Conservation (phyloP, 345 rosid genomes). For the Corchorus olitorius region DNA sequence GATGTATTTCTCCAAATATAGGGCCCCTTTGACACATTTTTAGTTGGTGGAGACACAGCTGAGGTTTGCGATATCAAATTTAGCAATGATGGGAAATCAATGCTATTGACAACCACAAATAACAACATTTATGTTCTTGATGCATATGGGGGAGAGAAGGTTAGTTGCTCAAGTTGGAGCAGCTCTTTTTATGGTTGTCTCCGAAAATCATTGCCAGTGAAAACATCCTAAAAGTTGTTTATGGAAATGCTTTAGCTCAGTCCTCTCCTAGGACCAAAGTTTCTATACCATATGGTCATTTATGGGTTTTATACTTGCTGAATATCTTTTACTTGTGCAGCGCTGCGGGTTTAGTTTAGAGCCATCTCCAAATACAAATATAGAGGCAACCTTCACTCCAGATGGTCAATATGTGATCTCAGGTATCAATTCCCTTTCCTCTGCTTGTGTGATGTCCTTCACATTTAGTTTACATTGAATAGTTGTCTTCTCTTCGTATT, state of each 20-base stretch:
- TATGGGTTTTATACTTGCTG: slow-evolving; percentile 16
- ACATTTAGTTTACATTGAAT: background rate
- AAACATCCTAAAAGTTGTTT: background rate
- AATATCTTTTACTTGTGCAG: slow-evolving; percentile 42
- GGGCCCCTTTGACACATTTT: slow-evolving; percentile 97
- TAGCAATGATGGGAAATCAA: slow-evolving; percentile 95
- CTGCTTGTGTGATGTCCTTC: background rate
- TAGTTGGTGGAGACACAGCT: slow-evolving; percentile 97
- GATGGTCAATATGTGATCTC: slow-evolving; percentile 94
- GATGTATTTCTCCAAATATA: slow-evolving; percentile 33
- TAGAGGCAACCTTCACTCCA: slow-evolving; percentile 93
- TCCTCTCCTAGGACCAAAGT: background rate
- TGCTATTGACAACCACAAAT: slow-evolving; percentile 90
- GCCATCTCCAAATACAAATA: slow-evolving; percentile 73
- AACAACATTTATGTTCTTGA: slow-evolving; percentile 87
- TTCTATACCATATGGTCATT: background rate
- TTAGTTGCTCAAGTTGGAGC: slow-evolving; percentile 28
- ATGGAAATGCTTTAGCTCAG: background rate
- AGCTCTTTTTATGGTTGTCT: background rate
- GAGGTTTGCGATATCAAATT: slow-evolving; percentile 97
- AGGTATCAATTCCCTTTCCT: slow-evolving; percentile 47
- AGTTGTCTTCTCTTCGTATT: background rate
- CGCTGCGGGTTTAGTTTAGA: slow-evolving; percentile 90
- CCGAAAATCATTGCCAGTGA: background rate
- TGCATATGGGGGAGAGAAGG: slow-evolving; percentile 98